A percentile compares a stretch with the other conserved stretches of the same genome.
Conservation (phyloP, 2,329 filamentous ascomycete genomes). For the Epichloe aotearoae region DNA sequence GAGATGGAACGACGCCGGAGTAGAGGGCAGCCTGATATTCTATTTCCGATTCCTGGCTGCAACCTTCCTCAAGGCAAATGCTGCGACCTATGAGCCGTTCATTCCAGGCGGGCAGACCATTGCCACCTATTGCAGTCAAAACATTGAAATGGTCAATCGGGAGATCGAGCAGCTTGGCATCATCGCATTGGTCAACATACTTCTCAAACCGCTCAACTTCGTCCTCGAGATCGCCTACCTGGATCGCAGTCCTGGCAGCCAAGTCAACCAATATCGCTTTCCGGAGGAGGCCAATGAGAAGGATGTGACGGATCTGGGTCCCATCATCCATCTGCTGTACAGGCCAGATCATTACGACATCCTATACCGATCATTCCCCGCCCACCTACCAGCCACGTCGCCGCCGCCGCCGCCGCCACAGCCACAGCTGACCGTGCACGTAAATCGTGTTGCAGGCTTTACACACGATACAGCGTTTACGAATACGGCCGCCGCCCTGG, state of each 20-base stretch:
- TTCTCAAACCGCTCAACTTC: conserved; percentile 68
- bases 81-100: conserved; percentile 58
- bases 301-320: conserved; percentile 29
- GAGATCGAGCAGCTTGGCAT: conserved; percentile 92
- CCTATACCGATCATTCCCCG: conserved; percentile 51
- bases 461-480: conserved; percentile 31
- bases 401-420: conserved; percentile 1
- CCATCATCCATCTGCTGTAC: conserved; percentile 47
- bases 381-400: conserved; percentile 15
- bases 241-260: conserved; percentile 65
- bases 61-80: conserved; percentile 68
- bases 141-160: conserved; percentile 59
- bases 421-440: conserved; percentile 25
- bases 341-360: conserved; percentile 86
- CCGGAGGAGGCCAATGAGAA: conserved; percentile 39
- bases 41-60: conserved; percentile 72
- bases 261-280: conserved; percentile 60
- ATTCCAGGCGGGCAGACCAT: conserved; percentile 46
- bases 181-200: conserved; percentile 59
- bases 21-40: conserved; percentile 68
- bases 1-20: conserved; percentile 59
- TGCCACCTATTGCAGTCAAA: conserved; percentile 53
- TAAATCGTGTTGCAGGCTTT: conserved; percentile 38
- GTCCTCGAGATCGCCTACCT: conserved; percentile 83
- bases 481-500: conserved; percentile 25